Evolutionary conservation across 352 stramenopile species (phyloP).

Genomic region (Vaucheria bursata): DNA sequence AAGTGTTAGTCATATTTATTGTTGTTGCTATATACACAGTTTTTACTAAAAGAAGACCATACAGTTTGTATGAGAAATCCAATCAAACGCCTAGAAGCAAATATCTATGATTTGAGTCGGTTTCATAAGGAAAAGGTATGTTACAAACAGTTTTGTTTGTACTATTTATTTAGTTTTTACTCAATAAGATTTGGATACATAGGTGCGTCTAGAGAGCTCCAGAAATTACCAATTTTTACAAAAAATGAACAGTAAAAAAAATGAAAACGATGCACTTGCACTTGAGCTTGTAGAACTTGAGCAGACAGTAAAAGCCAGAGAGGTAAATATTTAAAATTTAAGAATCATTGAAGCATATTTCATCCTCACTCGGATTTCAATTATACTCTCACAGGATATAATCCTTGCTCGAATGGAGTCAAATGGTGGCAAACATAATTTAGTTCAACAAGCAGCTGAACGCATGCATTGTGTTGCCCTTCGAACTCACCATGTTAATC

Average conservation of each 20-base stretch:
- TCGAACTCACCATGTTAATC: constrained; percentile 71
- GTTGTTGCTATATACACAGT: background rate
- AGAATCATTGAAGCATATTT: background rate
- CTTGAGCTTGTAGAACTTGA: constrained; percentile 65
- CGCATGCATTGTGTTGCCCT: constrained; percentile 74
- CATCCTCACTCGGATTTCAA: background rate
- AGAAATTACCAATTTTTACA: background rate
- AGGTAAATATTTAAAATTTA: constrained; percentile 31
- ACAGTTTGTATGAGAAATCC: constrained; percentile 35
- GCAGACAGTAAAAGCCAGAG: constrained; percentile 69
- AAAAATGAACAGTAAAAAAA: background rate
- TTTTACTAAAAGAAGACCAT: constrained; percentile 52
- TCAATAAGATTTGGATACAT: background rate
- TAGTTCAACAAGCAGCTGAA: constrained; percentile 16
- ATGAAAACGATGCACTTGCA: constrained; percentile 68
- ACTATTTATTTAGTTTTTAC: background rate
- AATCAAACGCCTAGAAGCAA: constrained; percentile 39
- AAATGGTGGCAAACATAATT: constrained; percentile 27
- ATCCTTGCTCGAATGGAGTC: constrained; percentile 59
- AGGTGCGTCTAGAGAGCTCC: background rate
- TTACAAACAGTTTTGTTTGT: background rate
- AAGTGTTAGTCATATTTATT: constrained; percentile 12
- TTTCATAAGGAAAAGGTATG: constrained; percentile 39
- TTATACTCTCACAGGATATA: constrained; percentile 54
- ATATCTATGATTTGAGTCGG: constrained; percentile 27